Conservation (phyloP, 768 basidiomycete genomes). For the Boletellus sp. region DNA sequence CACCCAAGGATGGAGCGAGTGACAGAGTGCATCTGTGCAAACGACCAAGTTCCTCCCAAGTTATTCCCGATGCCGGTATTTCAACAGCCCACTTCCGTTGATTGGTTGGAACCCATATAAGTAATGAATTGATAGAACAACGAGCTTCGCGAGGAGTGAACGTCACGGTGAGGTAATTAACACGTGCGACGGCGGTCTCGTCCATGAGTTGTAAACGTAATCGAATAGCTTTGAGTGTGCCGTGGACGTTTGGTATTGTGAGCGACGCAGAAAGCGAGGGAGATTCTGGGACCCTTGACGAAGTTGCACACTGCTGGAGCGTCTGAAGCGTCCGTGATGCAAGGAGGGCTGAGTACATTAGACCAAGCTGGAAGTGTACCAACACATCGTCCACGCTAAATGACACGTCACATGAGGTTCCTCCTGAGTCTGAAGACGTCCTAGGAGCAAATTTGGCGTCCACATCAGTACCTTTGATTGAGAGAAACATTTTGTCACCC, state of each 20-base stretch:
- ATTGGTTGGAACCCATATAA: constrained; percentile 55
- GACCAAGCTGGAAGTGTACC: constrained; percentile 54
- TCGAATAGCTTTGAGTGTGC: constrained; percentile 44
- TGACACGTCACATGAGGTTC: constrained; percentile 38
- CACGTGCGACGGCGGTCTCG: constrained; percentile 42
- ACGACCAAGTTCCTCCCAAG: constrained; percentile 74
- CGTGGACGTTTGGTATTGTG: constrained; percentile 26
- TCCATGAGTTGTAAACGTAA: constrained; percentile 46
- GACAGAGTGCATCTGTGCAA: constrained; percentile 51
- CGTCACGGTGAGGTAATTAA: constrained; percentile 22
- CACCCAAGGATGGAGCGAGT: constrained; percentile 28
- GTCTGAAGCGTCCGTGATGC: constrained; percentile 50
- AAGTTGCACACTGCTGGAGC: constrained; percentile 29
- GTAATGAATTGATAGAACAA: constrained; percentile 40
- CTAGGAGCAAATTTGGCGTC: constrained; percentile 24
- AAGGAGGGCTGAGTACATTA: constrained; percentile 67
- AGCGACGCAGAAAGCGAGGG: constrained; percentile 14
- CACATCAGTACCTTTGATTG: constrained; percentile 33
- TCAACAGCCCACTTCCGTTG: constrained; percentile 34
- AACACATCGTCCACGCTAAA: constrained; percentile 52
- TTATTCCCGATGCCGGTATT: constrained; percentile 27
- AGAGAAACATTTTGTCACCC: constrained; percentile 41
- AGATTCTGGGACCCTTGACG: constrained; percentile 16
- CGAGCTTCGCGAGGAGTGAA: constrained; percentile 20
- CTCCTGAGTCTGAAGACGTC: constrained; percentile 1